phyloP scores from a whole-genome alignment of 1,284 basidiomycete genomes.

The Ceratobasidium sp. region DNA sequence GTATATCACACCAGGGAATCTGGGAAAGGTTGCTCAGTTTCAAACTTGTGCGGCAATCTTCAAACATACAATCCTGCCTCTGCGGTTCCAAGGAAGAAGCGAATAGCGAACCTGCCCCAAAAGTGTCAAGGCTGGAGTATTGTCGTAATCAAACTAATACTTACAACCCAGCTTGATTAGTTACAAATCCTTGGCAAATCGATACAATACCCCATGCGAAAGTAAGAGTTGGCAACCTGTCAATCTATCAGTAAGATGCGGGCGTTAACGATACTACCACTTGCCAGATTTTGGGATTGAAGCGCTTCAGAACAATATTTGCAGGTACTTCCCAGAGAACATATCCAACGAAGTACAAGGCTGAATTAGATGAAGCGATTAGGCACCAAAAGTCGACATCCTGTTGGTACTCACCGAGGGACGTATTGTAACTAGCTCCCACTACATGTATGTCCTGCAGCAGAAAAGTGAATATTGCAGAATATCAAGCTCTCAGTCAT shows the following conservation, averaged over 20 bases:
- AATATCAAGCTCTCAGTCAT: too few relatives aligned
- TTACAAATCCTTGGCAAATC: slow-evolving; percentile 65
- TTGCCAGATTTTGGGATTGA: slow-evolving; percentile 61
- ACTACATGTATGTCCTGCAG: slow-evolving; percentile 58
- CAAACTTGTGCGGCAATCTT: neutral
- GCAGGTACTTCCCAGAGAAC: slow-evolving; percentile 73
- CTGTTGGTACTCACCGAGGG: slow-evolving; percentile 48
- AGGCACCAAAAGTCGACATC: slow-evolving; percentile 44
- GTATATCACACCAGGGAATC: slow-evolving; percentile 67
- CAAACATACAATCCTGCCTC: slow-evolving; percentile 58
- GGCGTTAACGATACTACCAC: neutral
- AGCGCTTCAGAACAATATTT: slow-evolving; percentile 68
- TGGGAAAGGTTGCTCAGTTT: neutral
- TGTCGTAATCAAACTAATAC: slow-evolving; percentile 60
- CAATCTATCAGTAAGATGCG: neutral
- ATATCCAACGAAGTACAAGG: slow-evolving; percentile 71
- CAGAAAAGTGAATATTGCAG: neutral
- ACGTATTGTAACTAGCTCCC: slow-evolving; percentile 63
- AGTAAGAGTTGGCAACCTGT: slow-evolving; percentile 62
- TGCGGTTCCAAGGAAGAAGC: slow-evolving; percentile 56
- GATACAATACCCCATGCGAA: slow-evolving; percentile 67
- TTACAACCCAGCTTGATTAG: slow-evolving; percentile 62
- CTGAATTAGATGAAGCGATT: slow-evolving; percentile 42
- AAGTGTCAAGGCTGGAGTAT: neutral
- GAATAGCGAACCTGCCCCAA: slow-evolving; percentile 19